phyloP scores from a whole-genome alignment of 2,329 filamentous ascomycete genomes.

The Davidsoniella eucalypti region DNA sequence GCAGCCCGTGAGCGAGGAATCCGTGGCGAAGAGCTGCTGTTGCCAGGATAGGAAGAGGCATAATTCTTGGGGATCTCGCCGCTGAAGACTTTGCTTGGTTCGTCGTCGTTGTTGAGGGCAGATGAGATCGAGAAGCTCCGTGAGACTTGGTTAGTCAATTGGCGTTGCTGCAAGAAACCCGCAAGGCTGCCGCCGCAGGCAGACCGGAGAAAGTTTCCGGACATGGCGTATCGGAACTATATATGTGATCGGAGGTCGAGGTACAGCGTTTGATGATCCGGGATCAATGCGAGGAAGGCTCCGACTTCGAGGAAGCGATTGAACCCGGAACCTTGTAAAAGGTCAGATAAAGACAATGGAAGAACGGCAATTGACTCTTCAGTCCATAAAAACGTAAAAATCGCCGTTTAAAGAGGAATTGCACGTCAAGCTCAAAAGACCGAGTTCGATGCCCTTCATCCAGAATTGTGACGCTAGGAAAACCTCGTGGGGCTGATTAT shows the following conservation, averaged over 20 bases:
- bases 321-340: too few species aligned
- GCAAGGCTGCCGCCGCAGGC: conserved; percentile 10
- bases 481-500: conserved; percentile 11
- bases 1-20: conserved; percentile 20
- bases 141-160: too few species aligned
- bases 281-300: too few species aligned
- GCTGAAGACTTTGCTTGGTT: conserved; percentile 10
- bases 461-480: not conserved
- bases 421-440: too few species aligned
- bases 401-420: too few species aligned
- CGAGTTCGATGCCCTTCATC: too few species aligned
- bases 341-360: too few species aligned
- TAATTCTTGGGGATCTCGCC: conserved; percentile 5
- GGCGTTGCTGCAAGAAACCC: not conserved
- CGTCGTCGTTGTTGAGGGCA: conserved; percentile 18
- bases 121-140: conserved; percentile 22
- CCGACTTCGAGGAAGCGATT: too few species aligned
- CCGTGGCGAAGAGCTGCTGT: conserved; percentile 12
- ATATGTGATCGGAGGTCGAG: not conserved
- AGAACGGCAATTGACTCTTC: too few species aligned
- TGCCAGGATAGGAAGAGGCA: conserved; percentile 11
- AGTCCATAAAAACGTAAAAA: too few species aligned
- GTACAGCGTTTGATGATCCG: not conserved
- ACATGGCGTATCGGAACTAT: conserved; percentile 1
- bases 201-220: conserved; percentile 12